phyloP scores from a whole-genome alignment of 2,329 filamentous ascomycete species.

The Colletotrichum tofieldiae region DNA sequence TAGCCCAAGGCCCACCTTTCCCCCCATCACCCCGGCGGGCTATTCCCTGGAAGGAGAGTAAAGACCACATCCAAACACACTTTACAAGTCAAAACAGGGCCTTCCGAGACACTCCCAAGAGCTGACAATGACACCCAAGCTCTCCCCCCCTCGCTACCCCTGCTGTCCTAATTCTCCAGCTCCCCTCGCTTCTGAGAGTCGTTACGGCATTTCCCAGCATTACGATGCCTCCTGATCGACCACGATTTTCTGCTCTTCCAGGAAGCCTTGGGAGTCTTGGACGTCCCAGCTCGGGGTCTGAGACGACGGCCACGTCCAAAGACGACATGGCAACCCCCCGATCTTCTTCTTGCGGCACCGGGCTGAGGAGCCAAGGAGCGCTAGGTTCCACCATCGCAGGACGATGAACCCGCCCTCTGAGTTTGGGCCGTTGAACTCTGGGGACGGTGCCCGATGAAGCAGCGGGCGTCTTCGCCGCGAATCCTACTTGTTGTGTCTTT shows the following conservation, averaged over 20 bases:
- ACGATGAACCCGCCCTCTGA: neutral
- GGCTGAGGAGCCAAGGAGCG: slow-evolving; percentile 4
- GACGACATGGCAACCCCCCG: neutral
- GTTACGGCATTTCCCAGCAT: neutral
- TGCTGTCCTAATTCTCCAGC: slow-evolving; percentile 5
- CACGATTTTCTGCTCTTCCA: slow-evolving; percentile 16
- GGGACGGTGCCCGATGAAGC: neutral
- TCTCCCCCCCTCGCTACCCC: slow-evolving; percentile 7
- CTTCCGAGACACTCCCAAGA: slow-evolving; percentile 32
- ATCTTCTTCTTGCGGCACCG: slow-evolving; percentile 10
- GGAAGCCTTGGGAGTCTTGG: slow-evolving; percentile 3
- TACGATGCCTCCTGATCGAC: slow-evolving; percentile 29
- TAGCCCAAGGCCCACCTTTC: neutral
- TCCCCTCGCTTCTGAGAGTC: neutral
- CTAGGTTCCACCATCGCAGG: slow-evolving; percentile 17
- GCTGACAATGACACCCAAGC: slow-evolving; percentile 20
- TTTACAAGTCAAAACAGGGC: slow-evolving; percentile 17
- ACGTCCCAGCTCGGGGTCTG: slow-evolving; percentile 30
- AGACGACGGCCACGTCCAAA: slow-evolving; percentile 35
- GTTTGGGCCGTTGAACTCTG: slow-evolving; percentile 23
- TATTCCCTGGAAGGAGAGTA: neutral
- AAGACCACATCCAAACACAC: neutral
- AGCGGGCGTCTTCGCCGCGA: neutral
- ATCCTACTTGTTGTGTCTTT: too few species aligned
- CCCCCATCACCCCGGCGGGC: neutral